phyloP scores from a whole-genome alignment of 257 asterid genomes.

The Nemophila menziesii region DNA sequence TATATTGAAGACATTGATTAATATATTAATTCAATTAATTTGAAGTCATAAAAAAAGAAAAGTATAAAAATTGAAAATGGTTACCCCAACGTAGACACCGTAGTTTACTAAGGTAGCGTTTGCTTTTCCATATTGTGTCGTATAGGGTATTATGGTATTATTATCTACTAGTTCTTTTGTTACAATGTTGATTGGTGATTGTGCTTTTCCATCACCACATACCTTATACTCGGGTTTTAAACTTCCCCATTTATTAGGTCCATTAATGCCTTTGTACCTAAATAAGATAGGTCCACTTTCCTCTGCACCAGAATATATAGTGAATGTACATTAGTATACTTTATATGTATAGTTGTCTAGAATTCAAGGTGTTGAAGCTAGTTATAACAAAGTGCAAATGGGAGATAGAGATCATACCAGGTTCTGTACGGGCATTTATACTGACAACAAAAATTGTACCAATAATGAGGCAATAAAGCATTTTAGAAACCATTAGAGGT shows the following conservation, averaged over 20 bases:
- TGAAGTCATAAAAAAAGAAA: not conserved
- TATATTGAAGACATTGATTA: not conserved
- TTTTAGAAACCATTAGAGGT: no score
- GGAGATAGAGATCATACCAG: no score
- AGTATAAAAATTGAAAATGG: conserved; percentile 2
- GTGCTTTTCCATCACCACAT: conserved; percentile 53
- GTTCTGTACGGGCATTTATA: no score
- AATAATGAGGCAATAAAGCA: no score
- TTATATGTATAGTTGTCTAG: no score
- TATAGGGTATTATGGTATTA: conserved; percentile 37
- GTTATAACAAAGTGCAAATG: no score
- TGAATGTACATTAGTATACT: not conserved
- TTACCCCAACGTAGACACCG: conserved; percentile 53
- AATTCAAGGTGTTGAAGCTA: no score
- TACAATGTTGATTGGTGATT: conserved; percentile 57
- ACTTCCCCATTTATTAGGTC: conserved; percentile 67
- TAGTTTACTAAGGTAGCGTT: conserved; percentile 56
- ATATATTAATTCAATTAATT: not conserved
- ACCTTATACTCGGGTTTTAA: conserved; percentile 49
- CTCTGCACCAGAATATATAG: not conserved
- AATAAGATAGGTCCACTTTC: no score
- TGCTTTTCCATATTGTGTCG: conserved; percentile 32
- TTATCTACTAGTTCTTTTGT: conserved; percentile 16
- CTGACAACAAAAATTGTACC: no score
- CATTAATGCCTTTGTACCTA: conserved; percentile 54